Percentiles rank a stretch among this genome's conserved stretches.
phyloP scores from a whole-genome alignment of 2,329 filamentous ascomycete genomes.

The Chaetoscypha palmicola region DNA sequence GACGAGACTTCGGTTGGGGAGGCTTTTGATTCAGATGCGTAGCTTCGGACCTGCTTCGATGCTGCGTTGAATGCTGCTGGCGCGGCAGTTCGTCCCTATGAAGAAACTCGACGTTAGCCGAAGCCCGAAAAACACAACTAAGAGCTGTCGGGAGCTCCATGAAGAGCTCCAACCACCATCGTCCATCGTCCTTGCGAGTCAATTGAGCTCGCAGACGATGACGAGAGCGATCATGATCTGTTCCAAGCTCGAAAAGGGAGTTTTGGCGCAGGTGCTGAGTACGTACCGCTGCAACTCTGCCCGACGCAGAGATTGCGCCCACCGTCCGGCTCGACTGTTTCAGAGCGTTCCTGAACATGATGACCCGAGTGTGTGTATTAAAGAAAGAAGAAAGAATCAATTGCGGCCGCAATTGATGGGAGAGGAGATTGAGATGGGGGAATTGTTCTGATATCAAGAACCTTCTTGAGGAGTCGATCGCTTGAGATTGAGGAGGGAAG shows the following conservation, averaged over 20 bases:
- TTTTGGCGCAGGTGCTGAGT: conserved; percentile 38
- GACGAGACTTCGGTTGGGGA: conserved; percentile 97
- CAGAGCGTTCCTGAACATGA: conserved; percentile 98
- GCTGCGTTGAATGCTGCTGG: conserved; percentile 68
- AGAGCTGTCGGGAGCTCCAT: conserved; percentile 30
- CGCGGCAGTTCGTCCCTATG: conserved; percentile 77
- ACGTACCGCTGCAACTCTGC: conserved; percentile 94
- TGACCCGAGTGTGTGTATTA: conserved; percentile 48
- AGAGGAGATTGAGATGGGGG: conserved; percentile 45
- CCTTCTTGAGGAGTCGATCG: background rate
- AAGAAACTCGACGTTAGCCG: conserved; percentile 48
- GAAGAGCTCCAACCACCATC: conserved; percentile 36
- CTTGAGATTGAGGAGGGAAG: background rate
- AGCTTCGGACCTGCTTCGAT: conserved; percentile 71
- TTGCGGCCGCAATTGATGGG: conserved; percentile 57
- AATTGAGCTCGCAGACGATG: conserved; percentile 36
- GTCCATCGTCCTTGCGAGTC: conserved; percentile 23
- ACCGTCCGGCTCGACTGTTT: conserved; percentile 93
- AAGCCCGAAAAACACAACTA: conserved; percentile 38
- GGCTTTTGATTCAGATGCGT: conserved; percentile 90
- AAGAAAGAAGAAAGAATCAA: conserved; percentile 50
- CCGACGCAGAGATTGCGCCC: conserved; percentile 84
- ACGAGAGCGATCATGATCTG: conserved; percentile 27
- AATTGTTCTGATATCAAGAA: conserved; percentile 23
- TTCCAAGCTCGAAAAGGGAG: conserved; percentile 34